A percentile compares a stretch with the other conserved stretches of the same genome.
These are phyloP conservation scores for Rheum nobile DNA, from an alignment of 148 eudicot species.

Conservation along the genomic window DNA sequence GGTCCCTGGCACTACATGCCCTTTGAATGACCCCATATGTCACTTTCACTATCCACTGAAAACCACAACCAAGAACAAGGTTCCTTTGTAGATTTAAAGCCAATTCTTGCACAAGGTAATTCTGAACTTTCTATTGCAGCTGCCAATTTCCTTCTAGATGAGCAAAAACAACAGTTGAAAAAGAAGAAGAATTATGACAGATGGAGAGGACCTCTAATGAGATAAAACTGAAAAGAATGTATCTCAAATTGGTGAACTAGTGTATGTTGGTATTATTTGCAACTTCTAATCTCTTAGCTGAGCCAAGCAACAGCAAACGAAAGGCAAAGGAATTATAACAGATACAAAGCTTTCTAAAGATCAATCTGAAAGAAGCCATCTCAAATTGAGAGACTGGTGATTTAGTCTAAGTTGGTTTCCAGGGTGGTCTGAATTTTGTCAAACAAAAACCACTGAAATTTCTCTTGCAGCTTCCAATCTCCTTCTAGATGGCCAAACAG, in stretches of 20 bases:
- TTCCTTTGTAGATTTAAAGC: too few species aligned
- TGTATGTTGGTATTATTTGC: too few species aligned
- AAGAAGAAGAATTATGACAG: not conserved
- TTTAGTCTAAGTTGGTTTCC: not conserved
- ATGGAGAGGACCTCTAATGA: not conserved
- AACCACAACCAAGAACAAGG: too few species aligned
- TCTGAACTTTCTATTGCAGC: not conserved
- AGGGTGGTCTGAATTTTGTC: not conserved
- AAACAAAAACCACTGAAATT: not conserved
- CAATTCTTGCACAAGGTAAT: too few species aligned
- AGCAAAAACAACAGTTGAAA: not conserved
- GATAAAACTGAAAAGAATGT: too few species aligned
- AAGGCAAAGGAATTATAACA: not conserved
- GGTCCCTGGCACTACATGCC: slow-evolving; percentile 91
- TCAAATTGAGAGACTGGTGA: not conserved
- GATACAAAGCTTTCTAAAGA: not conserved
- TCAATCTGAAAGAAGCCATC: not conserved
- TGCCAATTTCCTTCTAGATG: not conserved
- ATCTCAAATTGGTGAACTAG: too few species aligned
- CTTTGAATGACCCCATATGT: slow-evolving; percentile 83
- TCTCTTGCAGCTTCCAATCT: not conserved
- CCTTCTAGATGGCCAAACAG: not conserved
- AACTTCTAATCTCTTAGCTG: too few species aligned
- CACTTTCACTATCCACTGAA: not conserved
- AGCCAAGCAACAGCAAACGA: not conserved